A percentile compares a stretch with the other conserved stretches of the same genome.
Conservation (phyloP, 129 eudicot species). For the Calendula officinalis region DNA sequence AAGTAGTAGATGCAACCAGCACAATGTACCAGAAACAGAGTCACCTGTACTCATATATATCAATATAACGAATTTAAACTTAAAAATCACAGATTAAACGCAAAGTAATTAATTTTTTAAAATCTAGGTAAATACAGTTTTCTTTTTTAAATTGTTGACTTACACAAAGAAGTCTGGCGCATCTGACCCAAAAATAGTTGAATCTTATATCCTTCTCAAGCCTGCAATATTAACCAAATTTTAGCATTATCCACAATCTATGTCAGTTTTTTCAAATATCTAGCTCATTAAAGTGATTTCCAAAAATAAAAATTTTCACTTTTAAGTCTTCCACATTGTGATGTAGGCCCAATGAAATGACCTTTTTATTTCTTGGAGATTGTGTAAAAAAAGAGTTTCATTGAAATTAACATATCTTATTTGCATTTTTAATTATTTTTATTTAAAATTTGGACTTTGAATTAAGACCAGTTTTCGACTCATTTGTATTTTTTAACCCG, state of each 20-base stretch:
- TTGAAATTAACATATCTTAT: too few relatives aligned
- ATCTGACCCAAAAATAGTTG: constrained; percentile 88
- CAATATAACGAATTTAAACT: background rate
- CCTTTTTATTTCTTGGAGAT: too few relatives aligned
- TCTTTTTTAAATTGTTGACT: constrained; percentile 24
- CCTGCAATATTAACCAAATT: constrained; percentile 42
- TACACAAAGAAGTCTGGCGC: constrained; percentile 85
- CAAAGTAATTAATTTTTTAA: background rate
- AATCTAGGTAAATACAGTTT: background rate
- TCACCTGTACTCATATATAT: constrained; percentile 47
- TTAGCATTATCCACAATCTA: background rate
- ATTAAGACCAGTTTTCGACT: too few relatives aligned
- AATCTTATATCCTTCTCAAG: constrained; percentile 91
- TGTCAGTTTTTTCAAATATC: too few relatives aligned
- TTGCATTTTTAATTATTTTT: too few relatives aligned
- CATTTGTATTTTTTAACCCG: too few relatives aligned
- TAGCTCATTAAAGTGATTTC: too few relatives aligned
- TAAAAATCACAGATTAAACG: background rate
- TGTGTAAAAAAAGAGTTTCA: too few relatives aligned
- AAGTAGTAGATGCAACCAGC: constrained; percentile 90
- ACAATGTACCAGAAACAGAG: constrained; percentile 77
- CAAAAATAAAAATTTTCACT: too few relatives aligned
- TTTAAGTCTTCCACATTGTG: too few relatives aligned
- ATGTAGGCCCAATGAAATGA: too few relatives aligned
- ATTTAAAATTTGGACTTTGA: too few relatives aligned